Conservation (phyloP, 768 basidiomycete species). For the Pilatotrama ljubarskyi region DNA sequence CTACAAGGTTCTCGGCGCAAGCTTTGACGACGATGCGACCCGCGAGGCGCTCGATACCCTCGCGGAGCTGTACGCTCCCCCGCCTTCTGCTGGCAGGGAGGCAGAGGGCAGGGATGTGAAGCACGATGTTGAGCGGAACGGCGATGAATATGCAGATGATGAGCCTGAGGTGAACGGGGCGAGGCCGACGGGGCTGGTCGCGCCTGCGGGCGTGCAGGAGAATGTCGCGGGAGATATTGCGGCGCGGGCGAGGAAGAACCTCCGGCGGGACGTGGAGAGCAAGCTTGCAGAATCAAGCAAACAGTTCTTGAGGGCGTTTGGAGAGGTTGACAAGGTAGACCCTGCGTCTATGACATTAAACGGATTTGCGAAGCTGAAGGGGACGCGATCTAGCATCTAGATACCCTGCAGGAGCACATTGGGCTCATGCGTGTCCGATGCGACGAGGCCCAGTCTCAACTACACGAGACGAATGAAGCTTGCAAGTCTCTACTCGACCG, state of each 20-base stretch:
- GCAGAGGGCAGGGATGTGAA: conserved; percentile 38
- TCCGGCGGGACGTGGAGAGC: conserved; percentile 83
- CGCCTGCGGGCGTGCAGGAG: conserved; percentile 33
- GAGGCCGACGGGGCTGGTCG: conserved; percentile 14
- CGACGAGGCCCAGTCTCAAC: conserved; percentile 78
- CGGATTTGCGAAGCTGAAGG: neutral
- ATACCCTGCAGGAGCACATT: conserved; percentile 75
- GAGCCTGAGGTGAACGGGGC: conserved; percentile 26
- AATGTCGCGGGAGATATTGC: conserved; percentile 62
- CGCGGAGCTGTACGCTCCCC: conserved; percentile 67
- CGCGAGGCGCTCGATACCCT: conserved; percentile 81
- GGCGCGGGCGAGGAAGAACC: conserved; percentile 70
- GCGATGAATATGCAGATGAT: conserved; percentile 37
- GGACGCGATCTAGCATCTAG: conserved; percentile 65
- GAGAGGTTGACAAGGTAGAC: conserved; percentile 90
- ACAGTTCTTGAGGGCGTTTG: conserved; percentile 81
- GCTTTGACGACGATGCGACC: conserved; percentile 75
- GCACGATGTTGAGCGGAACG: conserved; percentile 29
- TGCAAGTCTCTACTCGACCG: conserved; percentile 81
- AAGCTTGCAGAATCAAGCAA: conserved; percentile 80
- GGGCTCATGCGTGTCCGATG: conserved; percentile 79
- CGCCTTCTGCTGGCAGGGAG: conserved; percentile 23
- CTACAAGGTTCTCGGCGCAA: conserved; percentile 88
- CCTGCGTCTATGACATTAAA: conserved; percentile 33
- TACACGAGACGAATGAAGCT: conserved; percentile 71